Evolutionary conservation across 495 filamentous ascomycete species (phyloP).

Genomic region (Xanthoparmelia taractica): DNA sequence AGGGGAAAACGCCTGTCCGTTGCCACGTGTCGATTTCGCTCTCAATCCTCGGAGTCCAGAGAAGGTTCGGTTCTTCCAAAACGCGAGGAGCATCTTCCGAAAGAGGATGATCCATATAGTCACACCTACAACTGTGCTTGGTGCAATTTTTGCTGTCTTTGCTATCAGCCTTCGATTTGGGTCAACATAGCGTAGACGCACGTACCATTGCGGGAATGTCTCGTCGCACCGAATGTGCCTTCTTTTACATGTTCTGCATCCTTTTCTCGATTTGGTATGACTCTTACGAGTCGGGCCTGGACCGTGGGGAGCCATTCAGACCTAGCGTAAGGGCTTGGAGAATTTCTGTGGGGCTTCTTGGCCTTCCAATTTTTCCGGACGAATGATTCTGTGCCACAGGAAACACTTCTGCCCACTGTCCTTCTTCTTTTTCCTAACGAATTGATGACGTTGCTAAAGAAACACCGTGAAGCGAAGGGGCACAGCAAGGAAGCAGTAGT

Average conservation of each 20-base stretch:
- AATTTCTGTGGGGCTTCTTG: not conserved
- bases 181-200: conserved; percentile 18
- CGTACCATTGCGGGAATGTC: conserved; percentile 92
- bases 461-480: not conserved
- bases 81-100: conserved; percentile 57
- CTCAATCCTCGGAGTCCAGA: conserved; percentile 78
- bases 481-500: not conserved
- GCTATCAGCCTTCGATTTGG: conserved; percentile 28
- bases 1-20: conserved; percentile 76
- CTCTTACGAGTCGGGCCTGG: conserved; percentile 52
- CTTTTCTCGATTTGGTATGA: conserved; percentile 97
- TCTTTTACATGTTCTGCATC: conserved; percentile 94
- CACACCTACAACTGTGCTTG: conserved; percentile 95
- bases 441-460: not conserved
- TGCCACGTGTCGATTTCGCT: conserved; percentile 75
- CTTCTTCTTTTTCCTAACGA: not conserved
- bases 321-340: not conserved
- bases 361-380: not conserved
- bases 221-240: conserved; percentile 98
- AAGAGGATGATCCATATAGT: conserved; percentile 77
- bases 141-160: conserved; percentile 82
- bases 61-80: conserved; percentile 66
- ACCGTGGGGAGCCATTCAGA: conserved; percentile 22
- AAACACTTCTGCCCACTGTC: not conserved
- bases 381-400: not conserved